Evolutionary conservation across 306 rosid species (phyloP), one percentile per base, ranked within the genome.

Genomic region (Vachellia pachyceras): DNA sequence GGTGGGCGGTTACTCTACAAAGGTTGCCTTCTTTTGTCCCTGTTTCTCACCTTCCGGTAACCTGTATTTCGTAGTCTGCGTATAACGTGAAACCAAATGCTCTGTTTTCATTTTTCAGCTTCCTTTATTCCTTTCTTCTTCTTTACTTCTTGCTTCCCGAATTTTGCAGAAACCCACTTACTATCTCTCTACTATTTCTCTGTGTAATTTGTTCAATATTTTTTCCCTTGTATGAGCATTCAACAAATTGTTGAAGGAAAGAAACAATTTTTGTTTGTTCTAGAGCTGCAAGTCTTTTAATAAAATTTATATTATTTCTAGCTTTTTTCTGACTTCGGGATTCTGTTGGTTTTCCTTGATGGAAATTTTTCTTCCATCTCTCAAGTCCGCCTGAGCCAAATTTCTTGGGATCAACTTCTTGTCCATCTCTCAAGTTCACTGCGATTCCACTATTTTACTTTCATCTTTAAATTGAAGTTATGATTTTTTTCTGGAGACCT

Each of bases 11-110:
- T 60, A 3, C 54, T 64, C 75, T 74, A 64, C 42, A 23, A 55
- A 65, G 7, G 87, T 91, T 89, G 70, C 87, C 83, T 80, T 89
- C 92, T 75, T 77, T 58, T 64, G 55, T 80, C 74, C 79, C 87
- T 46, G 77, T 79, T 5, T 54, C 25, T 57, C 64, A 14, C 69
- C 14, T 63, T 63, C 29, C 65, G 45, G 83, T 29, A 22, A 69
- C 71, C 60, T 20, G 83, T 79, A 77, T 84, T 80, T 73, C 81
- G 73, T 80, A 69, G 22, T 12, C 65, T 72, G 49, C 14, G 2
- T 12, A 14, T 61, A 12, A 3, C 47, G 17, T 41, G 63, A 77
- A 58, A 68, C 2, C 84, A 78, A 75, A 88, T 90, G 85, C 87
- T 85, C 83, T 86, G 88, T 87, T 85, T 77, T 0, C 83, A 75